Conservation (phyloP, 2,329 filamentous ascomycete species). For the Falciphora oryzae region DNA sequence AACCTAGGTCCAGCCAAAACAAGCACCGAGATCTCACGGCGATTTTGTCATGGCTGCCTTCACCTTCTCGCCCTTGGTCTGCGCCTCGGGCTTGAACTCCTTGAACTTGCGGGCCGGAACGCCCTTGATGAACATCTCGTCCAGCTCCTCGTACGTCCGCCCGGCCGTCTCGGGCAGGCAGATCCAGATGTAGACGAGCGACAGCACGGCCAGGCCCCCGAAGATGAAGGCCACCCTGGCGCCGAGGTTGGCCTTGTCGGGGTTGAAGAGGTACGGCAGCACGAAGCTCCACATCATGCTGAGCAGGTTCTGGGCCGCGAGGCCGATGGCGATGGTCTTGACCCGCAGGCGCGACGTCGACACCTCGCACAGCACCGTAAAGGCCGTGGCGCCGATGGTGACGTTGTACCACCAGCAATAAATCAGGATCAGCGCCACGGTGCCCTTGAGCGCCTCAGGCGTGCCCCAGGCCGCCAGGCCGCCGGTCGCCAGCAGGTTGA, state of each 20-base stretch:
- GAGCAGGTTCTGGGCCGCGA: conserved; percentile 26
- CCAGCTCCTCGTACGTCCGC: conserved; percentile 42
- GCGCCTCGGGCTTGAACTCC: conserved; percentile 8
- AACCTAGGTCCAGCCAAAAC: not conserved
- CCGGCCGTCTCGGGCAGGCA: conserved; percentile 38
- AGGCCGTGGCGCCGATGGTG: conserved; percentile 31
- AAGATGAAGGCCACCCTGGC: conserved; percentile 32
- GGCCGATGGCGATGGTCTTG: conserved; percentile 32
- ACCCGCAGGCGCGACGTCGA: conserved; percentile 28
- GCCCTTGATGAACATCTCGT: conserved; percentile 32
- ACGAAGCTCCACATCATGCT: conserved; percentile 17
- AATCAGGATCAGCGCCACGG: conserved; percentile 21
- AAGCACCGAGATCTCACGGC: not conserved
- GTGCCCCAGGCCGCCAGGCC: conserved; percentile 24
- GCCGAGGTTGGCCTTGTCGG: conserved; percentile 24
- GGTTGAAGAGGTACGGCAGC: conserved; percentile 18
- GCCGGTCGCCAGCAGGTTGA: conserved; percentile 34
- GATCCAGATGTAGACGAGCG: conserved; percentile 32
- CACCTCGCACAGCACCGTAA: conserved; percentile 29
- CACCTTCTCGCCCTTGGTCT: conserved; percentile 21
- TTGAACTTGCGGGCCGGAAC: conserved; percentile 17
- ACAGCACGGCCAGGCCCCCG: conserved; percentile 23
- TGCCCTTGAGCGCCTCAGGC: conserved; percentile 11
- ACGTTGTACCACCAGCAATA: conserved; percentile 29
- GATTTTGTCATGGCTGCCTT: conserved; percentile 21